Conservation (phyloP, 192 early-diverging fungal genomes). For the Chytriomyces sp. region DNA sequence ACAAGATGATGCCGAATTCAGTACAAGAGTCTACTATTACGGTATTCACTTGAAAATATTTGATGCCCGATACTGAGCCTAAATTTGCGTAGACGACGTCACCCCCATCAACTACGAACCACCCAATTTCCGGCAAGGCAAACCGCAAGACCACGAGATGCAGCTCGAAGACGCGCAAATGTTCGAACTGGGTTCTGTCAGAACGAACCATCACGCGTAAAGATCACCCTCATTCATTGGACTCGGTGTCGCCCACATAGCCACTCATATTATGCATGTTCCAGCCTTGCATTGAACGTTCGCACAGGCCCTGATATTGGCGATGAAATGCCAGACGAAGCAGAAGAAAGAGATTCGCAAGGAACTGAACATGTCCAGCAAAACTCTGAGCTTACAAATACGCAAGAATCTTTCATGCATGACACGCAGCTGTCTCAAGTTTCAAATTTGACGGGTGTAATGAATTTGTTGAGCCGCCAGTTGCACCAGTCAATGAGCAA, state of each 20-base stretch:
- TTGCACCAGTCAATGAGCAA: neutral
- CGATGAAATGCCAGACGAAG: neutral
- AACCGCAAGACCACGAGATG: conserved; percentile 6
- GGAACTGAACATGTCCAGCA: neutral
- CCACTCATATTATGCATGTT: neutral
- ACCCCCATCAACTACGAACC: conserved; percentile 28
- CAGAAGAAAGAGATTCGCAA: neutral
- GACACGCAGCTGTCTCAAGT: conserved; percentile 1
- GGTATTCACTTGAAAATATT: neutral
- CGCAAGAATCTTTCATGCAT: neutral
- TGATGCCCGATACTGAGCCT: neutral
- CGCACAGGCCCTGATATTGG: neutral
- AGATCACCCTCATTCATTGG: neutral
- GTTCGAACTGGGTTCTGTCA: conserved; percentile 9
- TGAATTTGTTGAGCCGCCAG: neutral
- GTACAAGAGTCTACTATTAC: neutral
- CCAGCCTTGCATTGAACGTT: conserved; percentile 5
- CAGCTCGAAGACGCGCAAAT: neutral
- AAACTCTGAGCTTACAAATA: neutral
- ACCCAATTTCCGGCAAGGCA: conserved; percentile 23
- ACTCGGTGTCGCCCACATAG: neutral
- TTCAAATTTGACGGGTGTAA: neutral
- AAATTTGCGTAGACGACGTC: conserved; percentile 16
- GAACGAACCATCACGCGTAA: conserved; percentile 19
- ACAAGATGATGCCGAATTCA: neutral